phyloP scores from a whole-genome alignment of 1,284 basidiomycete genomes.

The Inonotus obliquus region DNA sequence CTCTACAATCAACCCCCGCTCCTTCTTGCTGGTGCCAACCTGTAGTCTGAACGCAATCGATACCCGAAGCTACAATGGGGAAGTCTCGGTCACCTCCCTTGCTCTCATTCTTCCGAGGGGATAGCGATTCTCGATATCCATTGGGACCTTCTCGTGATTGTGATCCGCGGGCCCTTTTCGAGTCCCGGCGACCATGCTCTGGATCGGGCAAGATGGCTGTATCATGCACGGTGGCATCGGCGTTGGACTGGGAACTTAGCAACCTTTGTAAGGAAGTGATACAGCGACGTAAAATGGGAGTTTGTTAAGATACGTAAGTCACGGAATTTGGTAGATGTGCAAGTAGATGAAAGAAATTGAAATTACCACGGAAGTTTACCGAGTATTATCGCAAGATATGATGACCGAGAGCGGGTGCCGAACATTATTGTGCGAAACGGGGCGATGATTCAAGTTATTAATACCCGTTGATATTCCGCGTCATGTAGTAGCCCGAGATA shows the following conservation, averaged over 20 bases:
- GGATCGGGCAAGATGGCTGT: background rate
- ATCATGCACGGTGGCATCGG: background rate
- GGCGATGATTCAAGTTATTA: background rate
- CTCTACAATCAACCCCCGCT: no score
- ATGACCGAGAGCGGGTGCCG: background rate
- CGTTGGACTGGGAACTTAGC: conserved; percentile 7
- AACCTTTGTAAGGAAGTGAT: conserved; percentile 11
- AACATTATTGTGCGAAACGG: background rate
- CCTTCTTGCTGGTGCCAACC: background rate
- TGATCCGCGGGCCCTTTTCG: background rate
- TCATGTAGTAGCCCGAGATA: background rate
- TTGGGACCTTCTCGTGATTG: background rate
- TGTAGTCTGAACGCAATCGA: no score
- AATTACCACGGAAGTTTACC: background rate
- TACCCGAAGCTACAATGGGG: no score
- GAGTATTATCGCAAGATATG: background rate
- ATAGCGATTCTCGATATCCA: conserved; percentile 1
- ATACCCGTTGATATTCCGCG: background rate
- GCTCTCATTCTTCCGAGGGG: conserved; percentile 7
- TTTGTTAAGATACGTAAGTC: background rate
- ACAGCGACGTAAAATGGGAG: background rate
- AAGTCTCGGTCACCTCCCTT: background rate
- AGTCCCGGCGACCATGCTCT: background rate
- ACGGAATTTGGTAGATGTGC: background rate
- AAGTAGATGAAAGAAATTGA: background rate